phyloP scores from a whole-genome alignment of 75 land plant species.

The Sequoia sempervirens region DNA sequence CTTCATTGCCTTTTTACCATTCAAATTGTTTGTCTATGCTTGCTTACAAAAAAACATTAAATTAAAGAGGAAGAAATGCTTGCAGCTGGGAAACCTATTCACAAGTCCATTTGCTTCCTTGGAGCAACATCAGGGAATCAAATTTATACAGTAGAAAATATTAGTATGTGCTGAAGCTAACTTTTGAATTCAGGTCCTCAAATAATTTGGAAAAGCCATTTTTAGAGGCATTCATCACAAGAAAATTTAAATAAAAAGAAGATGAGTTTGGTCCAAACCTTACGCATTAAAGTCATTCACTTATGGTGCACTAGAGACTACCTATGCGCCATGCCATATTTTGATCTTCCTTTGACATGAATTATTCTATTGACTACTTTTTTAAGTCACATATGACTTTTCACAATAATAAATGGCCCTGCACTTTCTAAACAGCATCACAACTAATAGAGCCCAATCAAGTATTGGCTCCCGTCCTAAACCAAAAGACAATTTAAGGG shows the following conservation, averaged over 20 bases:
- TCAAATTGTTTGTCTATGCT: neutral
- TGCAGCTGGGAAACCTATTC: neutral
- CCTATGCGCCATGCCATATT: neutral
- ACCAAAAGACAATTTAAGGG: neutral
- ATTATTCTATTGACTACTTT: neutral
- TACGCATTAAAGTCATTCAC: neutral
- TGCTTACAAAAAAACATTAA: neutral
- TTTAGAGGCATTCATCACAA: neutral
- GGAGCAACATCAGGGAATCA: neutral
- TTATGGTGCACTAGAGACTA: neutral
- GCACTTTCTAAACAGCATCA: neutral
- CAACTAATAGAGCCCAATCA: neutral
- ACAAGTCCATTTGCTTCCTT: neutral
- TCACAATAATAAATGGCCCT: neutral
- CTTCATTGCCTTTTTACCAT: neutral
- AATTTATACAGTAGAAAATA: neutral
- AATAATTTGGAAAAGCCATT: neutral
- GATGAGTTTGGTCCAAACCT: neutral
- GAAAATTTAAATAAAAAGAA: neutral
- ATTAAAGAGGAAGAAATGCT: neutral
- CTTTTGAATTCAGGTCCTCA: neutral
- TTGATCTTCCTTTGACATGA: neutral
- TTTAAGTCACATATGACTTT: too few species aligned
- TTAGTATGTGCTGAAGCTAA: neutral
- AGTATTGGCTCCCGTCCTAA: neutral